Conservation (phyloP, 163 green algal species). For the Smithsoniella earleae region DNA sequence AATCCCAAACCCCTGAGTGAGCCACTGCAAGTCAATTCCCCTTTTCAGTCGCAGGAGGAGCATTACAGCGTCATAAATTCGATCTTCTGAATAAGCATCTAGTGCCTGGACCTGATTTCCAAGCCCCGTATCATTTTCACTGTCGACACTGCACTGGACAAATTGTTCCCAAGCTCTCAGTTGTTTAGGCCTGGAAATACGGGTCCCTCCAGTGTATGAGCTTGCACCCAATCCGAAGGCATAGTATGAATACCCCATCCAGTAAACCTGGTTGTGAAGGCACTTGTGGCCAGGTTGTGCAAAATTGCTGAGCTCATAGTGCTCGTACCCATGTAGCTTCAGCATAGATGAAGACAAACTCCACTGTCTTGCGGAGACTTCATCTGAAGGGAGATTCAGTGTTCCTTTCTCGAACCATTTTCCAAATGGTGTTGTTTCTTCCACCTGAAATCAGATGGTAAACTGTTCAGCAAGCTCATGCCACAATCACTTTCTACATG, state of each 20-base stretch:
- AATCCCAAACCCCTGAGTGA: slow-evolving; percentile 39
- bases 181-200: slow-evolving; percentile 48
- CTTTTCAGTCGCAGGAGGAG: slow-evolving; percentile 64
- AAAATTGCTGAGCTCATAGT: slow-evolving; percentile 96
- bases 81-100: too few relatives aligned
- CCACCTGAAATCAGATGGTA: slow-evolving; percentile 55
- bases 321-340: slow-evolving; percentile 64
- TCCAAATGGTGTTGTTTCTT: slow-evolving; percentile 81
- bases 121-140: too few relatives aligned
- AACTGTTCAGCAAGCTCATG: too few relatives aligned
- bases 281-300: slow-evolving; percentile 62
- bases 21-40: slow-evolving; percentile 53
- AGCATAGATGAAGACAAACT: too few relatives aligned
- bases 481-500: too few relatives aligned
- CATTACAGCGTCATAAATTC: slow-evolving; percentile 82
- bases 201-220: slow-evolving; percentile 58
- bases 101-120: too few relatives aligned
- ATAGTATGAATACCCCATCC: slow-evolving; percentile 62
- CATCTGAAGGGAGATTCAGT: slow-evolving; percentile 61
- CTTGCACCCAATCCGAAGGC: slow-evolving; percentile 83
- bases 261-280: slow-evolving; percentile 87
- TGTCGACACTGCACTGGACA: slow-evolving; percentile 38
- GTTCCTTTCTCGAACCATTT: slow-evolving; percentile 53
- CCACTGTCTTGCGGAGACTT: too few relatives aligned
- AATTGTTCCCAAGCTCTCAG: slow-evolving; percentile 64